Base-by-base conservation (phyloP, 495 filamentous ascomycete species). In the Jackrogersella multiformis region DNA sequence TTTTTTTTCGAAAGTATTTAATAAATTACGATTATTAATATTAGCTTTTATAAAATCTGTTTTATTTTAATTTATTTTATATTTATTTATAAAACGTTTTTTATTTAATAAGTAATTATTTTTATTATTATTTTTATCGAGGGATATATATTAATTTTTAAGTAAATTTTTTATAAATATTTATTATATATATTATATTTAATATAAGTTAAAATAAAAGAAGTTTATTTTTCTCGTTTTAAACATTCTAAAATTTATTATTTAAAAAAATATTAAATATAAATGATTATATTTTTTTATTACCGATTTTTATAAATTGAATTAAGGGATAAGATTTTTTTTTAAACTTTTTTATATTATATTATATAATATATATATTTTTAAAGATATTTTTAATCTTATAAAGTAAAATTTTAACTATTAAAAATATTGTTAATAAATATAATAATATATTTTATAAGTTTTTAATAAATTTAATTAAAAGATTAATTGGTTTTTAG, bases 281-380 rank as follows among this genome's bases (percentile, higher is more conserved):
- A 49, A 49, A 15, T 32, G 3, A 30, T 49, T 49, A 32, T 49
- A 16, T 8, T 30, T 30, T 49, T 49, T 49, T 30, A 49, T 49
- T 32, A 49, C 32, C 8, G 16, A 49, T 32, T 49, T 49, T 7
- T 13, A 15, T 30, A 49, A 49, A 16, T 32, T 49, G 3, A 49
- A 49, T 32, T 32, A 49, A 4, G 8, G n/a, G 5, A 49, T 16
- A 15, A 49, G n/a, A 16, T 49, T 16, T 49, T 49, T 49, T 16
- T 15, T 32, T 15, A 5, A 28, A 16, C 12, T 30, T 30, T 6
- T 49, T 49, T 30, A 49, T 7, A 16, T 16, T 49, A 49, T 4
- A 32, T 30, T 30, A 49, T 16, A 49, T 30, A 16, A 49, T 8
- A 32, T 49, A 49, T 30, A 49, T 32, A 2, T 49, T 16, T 15